Percentiles rank a stretch among this genome's conserved stretches.
These are phyloP conservation scores for Trichoderma polysporum DNA, from an alignment of 2,329 filamentous ascomycete species.

Conservation along the genomic window DNA sequence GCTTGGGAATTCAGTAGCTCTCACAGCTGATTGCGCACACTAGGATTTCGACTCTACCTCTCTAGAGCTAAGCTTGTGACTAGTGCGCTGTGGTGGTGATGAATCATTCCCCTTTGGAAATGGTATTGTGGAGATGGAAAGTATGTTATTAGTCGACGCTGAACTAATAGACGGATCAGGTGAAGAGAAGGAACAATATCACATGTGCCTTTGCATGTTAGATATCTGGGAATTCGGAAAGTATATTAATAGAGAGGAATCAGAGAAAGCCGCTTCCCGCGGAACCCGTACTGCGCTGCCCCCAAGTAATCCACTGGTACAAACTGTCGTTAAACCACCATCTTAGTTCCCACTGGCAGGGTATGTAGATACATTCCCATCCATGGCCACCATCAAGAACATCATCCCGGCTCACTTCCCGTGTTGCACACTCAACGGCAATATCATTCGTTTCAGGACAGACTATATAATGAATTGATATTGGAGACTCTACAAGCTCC, in stretches of 20 bases:
- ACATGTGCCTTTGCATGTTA: background rate
- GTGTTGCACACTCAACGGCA: background rate
- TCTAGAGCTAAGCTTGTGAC: background rate
- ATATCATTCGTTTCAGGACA: background rate
- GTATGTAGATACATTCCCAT: background rate
- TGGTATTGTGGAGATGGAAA: background rate
- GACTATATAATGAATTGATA: background rate
- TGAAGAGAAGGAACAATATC: background rate
- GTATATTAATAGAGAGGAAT: background rate
- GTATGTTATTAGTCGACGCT: background rate
- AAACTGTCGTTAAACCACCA: background rate
- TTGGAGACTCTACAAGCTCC: background rate
- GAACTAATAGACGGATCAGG: background rate
- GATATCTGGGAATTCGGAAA: background rate
- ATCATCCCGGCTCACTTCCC: background rate
- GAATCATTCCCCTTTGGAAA: background rate
- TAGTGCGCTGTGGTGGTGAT: background rate
- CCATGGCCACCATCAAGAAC: background rate
- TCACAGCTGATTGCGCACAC: background rate
- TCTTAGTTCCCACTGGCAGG: background rate
- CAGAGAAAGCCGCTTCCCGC: background rate
- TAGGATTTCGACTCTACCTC: background rate
- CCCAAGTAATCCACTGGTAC: background rate
- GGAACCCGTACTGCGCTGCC: background rate
- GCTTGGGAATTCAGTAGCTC: background rate